Base-by-base conservation (phyloP, 768 basidiomycete genomes). In the Termitomyces sp. region DNA sequence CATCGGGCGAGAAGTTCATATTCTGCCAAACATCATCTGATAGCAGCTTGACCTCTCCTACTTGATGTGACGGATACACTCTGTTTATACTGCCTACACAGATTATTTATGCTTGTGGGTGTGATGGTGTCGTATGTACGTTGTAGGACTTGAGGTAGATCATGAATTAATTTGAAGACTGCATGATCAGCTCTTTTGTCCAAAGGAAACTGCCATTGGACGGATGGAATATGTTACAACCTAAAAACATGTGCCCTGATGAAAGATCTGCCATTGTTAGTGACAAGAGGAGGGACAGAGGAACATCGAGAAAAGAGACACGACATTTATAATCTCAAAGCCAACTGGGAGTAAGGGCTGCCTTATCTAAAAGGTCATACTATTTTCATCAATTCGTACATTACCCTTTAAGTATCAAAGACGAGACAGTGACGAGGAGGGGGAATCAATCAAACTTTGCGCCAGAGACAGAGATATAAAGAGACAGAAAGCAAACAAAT, bases 361-460 rank as follows among this genome's bases (percentile, higher is more conserved):
- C 9, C 22, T 26, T 51, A 33, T 42, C 52, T 42, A 15, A 15
- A 20, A 53, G 29, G 36, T 26, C 48, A 33, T 34, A 59, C 53
- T 64, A 58, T 59, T 62, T 63, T 61, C 59, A 62, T 56, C 62
- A 64, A 65, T 57, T 65, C 60, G 60, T 69, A 69, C 69, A 68
- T 67, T 69, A 68, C 65, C 64, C 65, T 51, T 67, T 64, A 51
- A 52, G 53, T 62, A 52, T 58, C 58, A 50, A 59, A 54, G 52
- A 49, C 18, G 24, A 51, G 24, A 51, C 36, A 37, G 10, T 18
- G 51, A 37, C 16, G 22, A 37, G 22, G 12, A 36, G n/a, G n/a
- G 24, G 36, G 36, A 26, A 51, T 51, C 36, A 28, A 51, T 36
- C 51, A 37, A 37, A 15, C 51, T 37, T 51, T 51, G 24, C 34